phyloP scores from a whole-genome alignment of 2,329 filamentous ascomycete genomes.

The Alternaria ventricosa region DNA sequence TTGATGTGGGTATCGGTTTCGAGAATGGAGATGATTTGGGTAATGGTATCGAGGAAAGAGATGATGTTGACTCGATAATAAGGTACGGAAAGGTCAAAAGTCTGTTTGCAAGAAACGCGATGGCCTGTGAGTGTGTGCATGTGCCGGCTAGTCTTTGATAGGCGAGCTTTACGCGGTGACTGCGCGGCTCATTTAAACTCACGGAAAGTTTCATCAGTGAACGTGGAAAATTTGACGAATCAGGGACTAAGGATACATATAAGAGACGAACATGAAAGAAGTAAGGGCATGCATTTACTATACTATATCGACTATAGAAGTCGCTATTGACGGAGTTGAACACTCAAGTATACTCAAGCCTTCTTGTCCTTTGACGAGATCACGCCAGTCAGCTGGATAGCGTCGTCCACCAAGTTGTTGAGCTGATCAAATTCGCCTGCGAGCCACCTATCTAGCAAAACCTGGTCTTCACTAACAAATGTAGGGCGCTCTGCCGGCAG shows the following conservation, averaged over 20 bases:
- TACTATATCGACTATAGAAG: background rate
- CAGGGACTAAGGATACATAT: background rate
- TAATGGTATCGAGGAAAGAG: background rate
- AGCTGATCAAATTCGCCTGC: slow-evolving; percentile 42
- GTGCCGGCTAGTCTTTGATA: background rate
- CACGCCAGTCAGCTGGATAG: slow-evolving; percentile 42
- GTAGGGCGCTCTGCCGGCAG: slow-evolving; percentile 46
- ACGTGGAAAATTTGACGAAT: background rate
- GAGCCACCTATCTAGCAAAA: slow-evolving; percentile 39
- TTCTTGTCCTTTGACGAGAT: slow-evolving; percentile 9
- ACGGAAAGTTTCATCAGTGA: background rate
- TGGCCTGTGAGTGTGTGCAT: background rate
- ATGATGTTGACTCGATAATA: background rate
- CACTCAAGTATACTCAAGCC: background rate
- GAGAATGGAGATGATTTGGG: background rate
- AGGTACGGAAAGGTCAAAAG: background rate
- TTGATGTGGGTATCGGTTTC: background rate
- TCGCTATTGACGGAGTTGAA: background rate
- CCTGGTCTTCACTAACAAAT: slow-evolving; percentile 38
- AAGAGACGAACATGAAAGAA: background rate
- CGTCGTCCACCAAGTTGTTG: slow-evolving; percentile 43
- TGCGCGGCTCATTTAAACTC: background rate
- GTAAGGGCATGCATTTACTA: background rate
- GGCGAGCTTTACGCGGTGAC: background rate
- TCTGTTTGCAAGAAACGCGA: background rate